Base-by-base conservation (phyloP, 495 filamentous ascomycete genomes). In the Neurospora sp. region DNA sequence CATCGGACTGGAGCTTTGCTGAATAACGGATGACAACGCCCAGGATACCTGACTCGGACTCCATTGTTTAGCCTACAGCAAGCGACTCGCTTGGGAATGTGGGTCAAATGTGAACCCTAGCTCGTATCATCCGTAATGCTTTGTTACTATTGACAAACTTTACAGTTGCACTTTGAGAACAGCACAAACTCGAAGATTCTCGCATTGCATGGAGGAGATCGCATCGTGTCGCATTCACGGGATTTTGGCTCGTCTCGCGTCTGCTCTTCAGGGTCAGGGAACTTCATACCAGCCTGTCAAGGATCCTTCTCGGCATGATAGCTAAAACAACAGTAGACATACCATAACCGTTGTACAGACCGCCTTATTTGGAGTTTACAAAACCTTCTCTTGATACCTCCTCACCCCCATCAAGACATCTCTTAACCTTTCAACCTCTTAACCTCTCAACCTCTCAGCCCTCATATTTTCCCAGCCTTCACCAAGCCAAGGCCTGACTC, bases 401-500 rank as follows among this genome's bases (percentile, higher is more conserved):
- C 28, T 34, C 54, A 19, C 6, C 28, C 13, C 13, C 48, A 15
- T 19, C 13, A 28, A 15, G 6, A 7, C 13, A 2, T 31, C 31
- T 4, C n/a, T 54, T 21, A 54, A 24, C 21, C 21, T 5, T 28
- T 5, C 5, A 24, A 8, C 9, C n/a, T 2, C 21, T 62, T 15
- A 62, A 31, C 24, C 24, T 3, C 17, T 7, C 2, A 31, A 1
- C 5, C 54, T 28, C 54, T 62, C 54, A 19, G 6, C 13, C 28
- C 28, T 34, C 38, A 31, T 71, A 15, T 71, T 71, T 24, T 36
- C 4, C 11, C 13, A 70, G n/a, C 7, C 36, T 77, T 72, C 42
- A 80, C 78, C 78, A 80, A 39, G 78, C 76, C 62, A 80, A 71
- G 11, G 48, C 75, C 71, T 40, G 70, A 28, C 38, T 62, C 7